Percentiles rank a stretch among this genome's conserved stretches.
Conservation (phyloP, 140 eudicot genomes). For the Cichorium intybus region DNA sequence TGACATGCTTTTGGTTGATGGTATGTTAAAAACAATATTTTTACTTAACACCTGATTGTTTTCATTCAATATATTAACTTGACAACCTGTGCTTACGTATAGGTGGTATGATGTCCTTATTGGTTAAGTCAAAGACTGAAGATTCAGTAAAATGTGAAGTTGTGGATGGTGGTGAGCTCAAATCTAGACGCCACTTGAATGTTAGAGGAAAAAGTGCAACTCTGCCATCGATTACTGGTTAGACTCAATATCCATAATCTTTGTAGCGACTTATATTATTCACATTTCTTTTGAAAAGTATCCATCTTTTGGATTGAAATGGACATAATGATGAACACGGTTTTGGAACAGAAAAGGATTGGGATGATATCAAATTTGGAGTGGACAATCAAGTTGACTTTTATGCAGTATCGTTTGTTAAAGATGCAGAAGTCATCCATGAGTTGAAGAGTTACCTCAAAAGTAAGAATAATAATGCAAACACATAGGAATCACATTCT, state of each 20-base stretch:
- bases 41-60: neutral
- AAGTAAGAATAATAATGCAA: conserved; percentile 39
- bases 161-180: conserved; percentile 98
- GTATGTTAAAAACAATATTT: conserved; percentile 38
- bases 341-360: conserved; percentile 77
- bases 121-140: conserved; percentile 80
- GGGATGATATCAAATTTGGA: conserved; percentile 99
- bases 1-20: conserved; percentile 98
- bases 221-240: conserved; percentile 93
- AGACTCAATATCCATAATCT: conserved; percentile 17
- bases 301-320: conserved; percentile 2
- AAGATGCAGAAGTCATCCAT: conserved; percentile 93
- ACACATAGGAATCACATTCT: neutral
- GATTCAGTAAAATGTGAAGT: conserved; percentile 97
- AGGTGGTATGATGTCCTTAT: conserved; percentile 98
- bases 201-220: conserved; percentile 99
- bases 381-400: conserved; percentile 93
- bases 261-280: neutral
- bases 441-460: conserved; percentile 84
- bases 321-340: neutral
- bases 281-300: neutral
- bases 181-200: conserved; percentile 90
- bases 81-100: neutral
- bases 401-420: conserved; percentile 95
- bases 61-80: neutral